phyloP scores from a whole-genome alignment of 2,329 filamentous ascomycete species.

The Fusarium tupiense region DNA sequence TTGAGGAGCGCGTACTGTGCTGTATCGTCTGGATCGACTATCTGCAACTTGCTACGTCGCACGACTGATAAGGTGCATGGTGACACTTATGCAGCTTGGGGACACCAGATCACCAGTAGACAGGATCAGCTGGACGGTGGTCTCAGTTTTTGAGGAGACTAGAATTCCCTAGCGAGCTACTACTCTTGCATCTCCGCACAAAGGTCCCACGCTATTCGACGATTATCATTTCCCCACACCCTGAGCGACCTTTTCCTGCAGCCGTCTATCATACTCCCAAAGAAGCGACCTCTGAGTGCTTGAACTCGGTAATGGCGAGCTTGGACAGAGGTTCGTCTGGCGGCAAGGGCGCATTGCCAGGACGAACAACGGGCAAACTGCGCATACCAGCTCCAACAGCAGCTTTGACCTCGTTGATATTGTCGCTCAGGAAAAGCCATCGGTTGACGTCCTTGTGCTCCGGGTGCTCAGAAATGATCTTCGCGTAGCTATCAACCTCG shows the following conservation, averaged over 20 bases:
- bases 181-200: conserved; percentile 39
- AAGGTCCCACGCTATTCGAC: conserved; percentile 35
- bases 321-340: conserved; percentile 54
- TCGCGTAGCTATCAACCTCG: conserved; percentile 72
- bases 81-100: conserved; percentile 34
- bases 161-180: conserved; percentile 40
- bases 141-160: conserved; percentile 38
- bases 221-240: conserved; percentile 31
- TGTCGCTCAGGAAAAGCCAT: conserved; percentile 86
- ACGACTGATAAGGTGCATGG: conserved; percentile 29
- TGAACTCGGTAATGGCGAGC: conserved; percentile 50
- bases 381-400: conserved; percentile 71
- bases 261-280: conserved; percentile 31
- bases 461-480: conserved; percentile 62
- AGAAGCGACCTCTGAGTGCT: conserved; percentile 36
- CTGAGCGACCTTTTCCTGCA: conserved; percentile 31
- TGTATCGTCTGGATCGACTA: conserved; percentile 22
- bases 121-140: conserved; percentile 36
- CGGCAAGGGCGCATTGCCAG: conserved; percentile 74
- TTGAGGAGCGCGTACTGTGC: conserved; percentile 18
- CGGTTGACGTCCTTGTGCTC: conserved; percentile 55
- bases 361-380: conserved; percentile 69
- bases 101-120: conserved; percentile 34
- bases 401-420: conserved; percentile 74
- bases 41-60: conserved; percentile 25